Percentiles rank a stretch among this genome's conserved stretches.
Evolutionary conservation across 2,329 filamentous ascomycete genomes (phyloP).

Genomic region (Didymella segeticola): DNA sequence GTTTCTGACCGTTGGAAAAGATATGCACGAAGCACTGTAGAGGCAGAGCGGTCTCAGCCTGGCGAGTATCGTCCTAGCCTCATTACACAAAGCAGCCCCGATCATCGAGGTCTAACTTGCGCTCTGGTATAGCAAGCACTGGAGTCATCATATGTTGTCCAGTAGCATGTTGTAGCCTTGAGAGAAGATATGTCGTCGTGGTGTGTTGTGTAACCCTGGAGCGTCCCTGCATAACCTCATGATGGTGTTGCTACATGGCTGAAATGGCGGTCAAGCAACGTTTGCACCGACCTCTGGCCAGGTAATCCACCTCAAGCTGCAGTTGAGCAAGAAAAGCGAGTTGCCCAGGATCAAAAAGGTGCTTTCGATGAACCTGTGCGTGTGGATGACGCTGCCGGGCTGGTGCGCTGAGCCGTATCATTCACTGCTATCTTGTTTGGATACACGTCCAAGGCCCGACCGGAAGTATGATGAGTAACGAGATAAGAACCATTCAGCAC

Average conservation of each 20-base stretch:
- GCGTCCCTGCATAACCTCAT: not conserved
- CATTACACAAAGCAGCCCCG: not conserved
- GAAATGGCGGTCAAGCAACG: conserved; percentile 3
- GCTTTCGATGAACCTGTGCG: not conserved
- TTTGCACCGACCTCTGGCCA: not conserved
- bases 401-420: not conserved
- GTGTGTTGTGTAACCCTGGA: not conserved
- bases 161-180: not conserved
- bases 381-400: not conserved
- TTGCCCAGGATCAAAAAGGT: too few species aligned
- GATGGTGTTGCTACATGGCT: not conserved
- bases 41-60: not conserved
- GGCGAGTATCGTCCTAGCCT: not conserved
- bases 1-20: not conserved
- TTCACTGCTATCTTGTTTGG: not conserved
- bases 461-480: not conserved
- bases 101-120: not conserved
- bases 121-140: not conserved
- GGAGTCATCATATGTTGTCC: not conserved
- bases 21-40: not conserved
- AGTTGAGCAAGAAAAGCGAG: too few species aligned
- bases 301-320: too few species aligned
- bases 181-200: not conserved
- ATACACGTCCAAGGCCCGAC: not conserved
- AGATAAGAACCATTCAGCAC: not conserved